phyloP scores from a whole-genome alignment of 352 stramenopile species.

The Globisporangium recalcitrans region DNA sequence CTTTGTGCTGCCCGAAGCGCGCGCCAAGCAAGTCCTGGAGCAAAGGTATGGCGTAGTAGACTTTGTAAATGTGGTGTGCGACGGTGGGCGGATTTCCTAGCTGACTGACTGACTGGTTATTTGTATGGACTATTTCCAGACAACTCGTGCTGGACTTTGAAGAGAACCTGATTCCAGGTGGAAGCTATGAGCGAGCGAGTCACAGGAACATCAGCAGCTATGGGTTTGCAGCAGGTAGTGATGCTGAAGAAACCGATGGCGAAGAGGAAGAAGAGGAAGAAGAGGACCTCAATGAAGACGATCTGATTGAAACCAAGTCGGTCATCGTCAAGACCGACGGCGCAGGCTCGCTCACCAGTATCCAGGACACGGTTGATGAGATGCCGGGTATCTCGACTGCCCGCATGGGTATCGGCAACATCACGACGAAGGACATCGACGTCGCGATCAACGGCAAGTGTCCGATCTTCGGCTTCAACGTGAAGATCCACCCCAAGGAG shows the following conservation, averaged over 20 bases:
- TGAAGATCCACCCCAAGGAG: constrained; percentile 62
- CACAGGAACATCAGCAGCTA: neutral
- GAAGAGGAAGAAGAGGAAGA: constrained; percentile 16
- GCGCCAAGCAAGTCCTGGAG: constrained; percentile 68
- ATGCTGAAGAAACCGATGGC: neutral
- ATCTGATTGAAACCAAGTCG: constrained; percentile 44
- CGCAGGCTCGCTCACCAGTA: constrained; percentile 73
- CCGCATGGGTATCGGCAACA: constrained; percentile 72
- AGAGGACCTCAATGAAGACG: constrained; percentile 30
- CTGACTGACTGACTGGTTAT: neutral
- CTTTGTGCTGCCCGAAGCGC: constrained; percentile 55
- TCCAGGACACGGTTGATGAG: constrained; percentile 79
- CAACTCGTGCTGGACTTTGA: constrained; percentile 72
- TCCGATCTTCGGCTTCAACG: constrained; percentile 82
- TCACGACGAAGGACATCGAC: constrained; percentile 75
- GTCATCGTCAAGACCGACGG: constrained; percentile 81
- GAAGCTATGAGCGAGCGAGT: constrained; percentile 14
- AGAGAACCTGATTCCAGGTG: constrained; percentile 39
- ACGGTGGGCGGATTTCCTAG: constrained; percentile 2
- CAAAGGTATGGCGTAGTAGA: constrained; percentile 40
- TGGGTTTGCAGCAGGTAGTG: neutral
- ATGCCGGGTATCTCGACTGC: constrained; percentile 63
- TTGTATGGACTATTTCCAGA: constrained; percentile 21
- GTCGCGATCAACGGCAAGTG: constrained; percentile 75
- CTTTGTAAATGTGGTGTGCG: neutral